Evolutionary conservation across 1,284 basidiomycete genomes (phyloP).

Genomic region (Volvariella volvacea): DNA sequence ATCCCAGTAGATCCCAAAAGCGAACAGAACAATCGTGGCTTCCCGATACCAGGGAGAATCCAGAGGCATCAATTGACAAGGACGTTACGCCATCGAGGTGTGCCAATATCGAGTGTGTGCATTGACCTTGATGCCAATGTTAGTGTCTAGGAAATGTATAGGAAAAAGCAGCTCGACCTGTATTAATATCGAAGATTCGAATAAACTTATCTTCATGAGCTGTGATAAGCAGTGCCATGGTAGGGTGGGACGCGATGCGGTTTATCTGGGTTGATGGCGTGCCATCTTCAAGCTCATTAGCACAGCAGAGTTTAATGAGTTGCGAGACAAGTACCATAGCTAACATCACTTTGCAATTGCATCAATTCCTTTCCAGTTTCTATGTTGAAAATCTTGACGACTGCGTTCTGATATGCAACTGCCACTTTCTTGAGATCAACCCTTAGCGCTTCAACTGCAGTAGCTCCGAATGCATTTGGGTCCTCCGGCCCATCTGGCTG

Average conservation of each 20-base stretch:
- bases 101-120: slow-evolving; percentile 84
- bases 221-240: slow-evolving; percentile 81
- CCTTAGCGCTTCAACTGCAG: slow-evolving; percentile 75
- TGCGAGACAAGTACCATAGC: slow-evolving; percentile 49
- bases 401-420: slow-evolving; percentile 89
- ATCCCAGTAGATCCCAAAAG: slow-evolving; percentile 91
- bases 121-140: slow-evolving; percentile 48
- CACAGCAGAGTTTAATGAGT: slow-evolving; percentile 4
- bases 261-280: slow-evolving; percentile 80
- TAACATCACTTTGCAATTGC: slow-evolving; percentile 61
- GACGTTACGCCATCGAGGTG: slow-evolving; percentile 91
- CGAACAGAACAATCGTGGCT: slow-evolving; percentile 92
- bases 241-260: slow-evolving; percentile 86
- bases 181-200: slow-evolving; percentile 79
- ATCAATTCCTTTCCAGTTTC: slow-evolving; percentile 78
- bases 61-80: slow-evolving; percentile 82
- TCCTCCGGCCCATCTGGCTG: slow-evolving; percentile 40
- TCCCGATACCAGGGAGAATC: slow-evolving; percentile 83
- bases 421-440: slow-evolving; percentile 74
- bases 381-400: slow-evolving; percentile 88
- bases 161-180: slow-evolving; percentile 47
- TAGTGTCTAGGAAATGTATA: slow-evolving; percentile 7
- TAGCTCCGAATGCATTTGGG: slow-evolving; percentile 59
- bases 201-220: slow-evolving; percentile 95
- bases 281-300: slow-evolving; percentile 42